Evolutionary conservation across 495 filamentous ascomycete species (phyloP).

Genomic region (Lichenothelia convexa): DNA sequence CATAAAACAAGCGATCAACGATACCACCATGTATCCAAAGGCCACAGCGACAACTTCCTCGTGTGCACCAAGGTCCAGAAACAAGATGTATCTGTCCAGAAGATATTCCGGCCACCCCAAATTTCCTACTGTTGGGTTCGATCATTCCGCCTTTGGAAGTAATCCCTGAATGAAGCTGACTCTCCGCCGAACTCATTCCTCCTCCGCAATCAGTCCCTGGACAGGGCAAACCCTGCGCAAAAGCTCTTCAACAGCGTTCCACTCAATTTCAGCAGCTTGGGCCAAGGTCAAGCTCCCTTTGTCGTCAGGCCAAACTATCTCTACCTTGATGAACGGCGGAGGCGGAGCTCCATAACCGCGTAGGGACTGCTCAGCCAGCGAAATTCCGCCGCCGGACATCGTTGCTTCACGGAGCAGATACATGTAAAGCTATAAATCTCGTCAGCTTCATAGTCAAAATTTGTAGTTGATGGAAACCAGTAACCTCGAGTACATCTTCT

Average conservation of each 20-base stretch:
- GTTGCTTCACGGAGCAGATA: constrained; percentile 31
- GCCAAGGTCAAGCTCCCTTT: background rate
- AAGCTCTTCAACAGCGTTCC: background rate
- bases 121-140: no score
- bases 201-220: no score
- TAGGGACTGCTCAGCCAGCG: constrained; percentile 19
- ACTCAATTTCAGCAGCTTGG: background rate
- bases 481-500: constrained; percentile 9
- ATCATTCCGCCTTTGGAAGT: no score
- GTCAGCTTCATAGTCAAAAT: constrained; percentile 18
- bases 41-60: no score
- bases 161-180: no score
- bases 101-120: no score
- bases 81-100: no score
- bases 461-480: background rate
- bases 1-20: no score
- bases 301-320: background rate
- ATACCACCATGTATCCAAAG: no score
- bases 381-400: constrained; percentile 11
- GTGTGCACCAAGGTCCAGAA: no score
- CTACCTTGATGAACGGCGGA: background rate
- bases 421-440: constrained; percentile 38
- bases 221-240: no score
- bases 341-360: background rate
- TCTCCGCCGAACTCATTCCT: no score